phyloP scores from a whole-genome alignment of 768 basidiomycete species.

The Pulveroboletus sp. region DNA sequence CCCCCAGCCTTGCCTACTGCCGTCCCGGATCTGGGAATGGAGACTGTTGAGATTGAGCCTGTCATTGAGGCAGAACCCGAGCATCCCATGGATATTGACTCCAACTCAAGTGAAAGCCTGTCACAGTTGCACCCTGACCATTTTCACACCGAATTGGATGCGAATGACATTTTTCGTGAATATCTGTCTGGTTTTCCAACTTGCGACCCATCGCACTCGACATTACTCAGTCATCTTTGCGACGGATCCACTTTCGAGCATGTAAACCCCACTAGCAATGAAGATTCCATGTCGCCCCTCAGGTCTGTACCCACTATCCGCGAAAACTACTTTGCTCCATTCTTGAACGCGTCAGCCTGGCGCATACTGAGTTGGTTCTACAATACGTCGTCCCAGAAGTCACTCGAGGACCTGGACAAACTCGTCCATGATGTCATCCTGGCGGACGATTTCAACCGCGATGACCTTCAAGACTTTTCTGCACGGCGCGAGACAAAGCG shows the following conservation, averaged over 20 bases:
- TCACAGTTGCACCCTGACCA: too few species aligned
- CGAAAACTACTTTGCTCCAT: conserved; percentile 4
- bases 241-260: not conserved
- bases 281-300: not conserved
- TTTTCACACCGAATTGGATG: not conserved
- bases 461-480: not conserved
- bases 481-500: not conserved
- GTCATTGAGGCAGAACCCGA: too few species aligned
- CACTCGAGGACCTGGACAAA: conserved; percentile 2
- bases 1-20: not conserved
- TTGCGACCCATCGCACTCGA: not conserved
- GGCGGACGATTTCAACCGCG: not conserved
- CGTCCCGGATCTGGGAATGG: too few species aligned
- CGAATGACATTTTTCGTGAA: not conserved
- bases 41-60: too few species aligned
- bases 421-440: conserved; percentile 2
- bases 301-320: not conserved
- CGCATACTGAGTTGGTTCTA: conserved; percentile 27
- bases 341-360: conserved; percentile 18
- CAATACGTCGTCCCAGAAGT: conserved; percentile 12
- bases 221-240: not conserved
- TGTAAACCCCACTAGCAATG: not conserved
- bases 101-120: not conserved
- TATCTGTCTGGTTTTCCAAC: not conserved
- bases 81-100: not conserved